Conservation (phyloP, 768 basidiomycete genomes). For the Auriscalpium vulgare region DNA sequence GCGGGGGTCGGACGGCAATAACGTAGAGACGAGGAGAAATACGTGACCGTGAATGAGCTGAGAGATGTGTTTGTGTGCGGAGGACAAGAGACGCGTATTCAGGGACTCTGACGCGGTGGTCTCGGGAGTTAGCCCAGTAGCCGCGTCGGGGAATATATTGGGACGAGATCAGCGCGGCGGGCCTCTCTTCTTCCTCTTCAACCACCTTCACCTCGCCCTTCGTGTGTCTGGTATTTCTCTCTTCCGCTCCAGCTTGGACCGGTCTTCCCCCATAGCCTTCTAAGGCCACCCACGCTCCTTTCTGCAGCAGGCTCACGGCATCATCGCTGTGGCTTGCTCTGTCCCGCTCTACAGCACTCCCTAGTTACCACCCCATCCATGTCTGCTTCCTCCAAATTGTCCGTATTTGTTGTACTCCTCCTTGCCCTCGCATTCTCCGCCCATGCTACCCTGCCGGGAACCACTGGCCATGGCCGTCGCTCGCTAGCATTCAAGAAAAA, state of each 20-base stretch:
- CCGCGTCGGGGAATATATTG: no score
- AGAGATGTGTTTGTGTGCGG: no score
- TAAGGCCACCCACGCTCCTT: not conserved
- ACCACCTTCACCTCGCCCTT: not conserved
- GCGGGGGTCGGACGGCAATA: no score
- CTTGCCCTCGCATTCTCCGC: not conserved
- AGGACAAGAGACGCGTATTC: no score
- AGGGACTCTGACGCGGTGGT: no score
- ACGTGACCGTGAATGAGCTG: no score
- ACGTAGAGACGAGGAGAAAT: no score
- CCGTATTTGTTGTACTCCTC: conserved; percentile 1
- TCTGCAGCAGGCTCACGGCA: not conserved
- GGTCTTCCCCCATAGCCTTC: not conserved
- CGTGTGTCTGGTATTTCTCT: not conserved
- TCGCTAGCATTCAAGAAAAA: not conserved
- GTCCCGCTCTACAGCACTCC: not conserved
- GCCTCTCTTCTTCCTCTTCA: conserved; percentile 5
- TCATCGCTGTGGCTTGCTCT: not conserved
- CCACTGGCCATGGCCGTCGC: conserved; percentile 1
- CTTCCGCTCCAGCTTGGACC: not conserved
- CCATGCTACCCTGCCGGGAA: not conserved
- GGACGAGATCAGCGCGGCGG: not conserved
- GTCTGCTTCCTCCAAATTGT: not conserved
- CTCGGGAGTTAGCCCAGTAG: no score
- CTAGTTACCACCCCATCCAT: not conserved